Conservation (phyloP, 129 eudicot genomes). For the sunflower (Helianthus annuus) region HanXRQr2.0-SUNRISE NC_035441.2:27369427-27369926, state of each 20-base stretch:
- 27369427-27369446: constrained; percentile 19
- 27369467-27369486: constrained; percentile 1
- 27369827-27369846: too few species aligned
- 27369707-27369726: neutral
- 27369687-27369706: constrained; percentile 14
- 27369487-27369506: neutral
- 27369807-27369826: too few species aligned
- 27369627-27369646: neutral
- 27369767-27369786: constrained; percentile 13
- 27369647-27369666: constrained; percentile 5
- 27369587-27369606: too few species aligned
- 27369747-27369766: neutral
- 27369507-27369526: constrained; percentile 16
- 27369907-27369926: too few species aligned
- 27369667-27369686: constrained; percentile 14
- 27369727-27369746: neutral
- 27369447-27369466: constrained; percentile 18
- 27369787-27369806: neutral
- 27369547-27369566: neutral
- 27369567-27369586: too few species aligned
- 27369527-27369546: neutral
- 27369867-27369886: too few species aligned
- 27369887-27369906: neutral
- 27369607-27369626: neutral
- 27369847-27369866: too few species aligned